Percentiles rank a stretch among this genome's conserved stretches.
Evolutionary conservation across 2,329 filamentous ascomycete genomes (phyloP).

Genomic region (Trichocomaceae sp.): DNA sequence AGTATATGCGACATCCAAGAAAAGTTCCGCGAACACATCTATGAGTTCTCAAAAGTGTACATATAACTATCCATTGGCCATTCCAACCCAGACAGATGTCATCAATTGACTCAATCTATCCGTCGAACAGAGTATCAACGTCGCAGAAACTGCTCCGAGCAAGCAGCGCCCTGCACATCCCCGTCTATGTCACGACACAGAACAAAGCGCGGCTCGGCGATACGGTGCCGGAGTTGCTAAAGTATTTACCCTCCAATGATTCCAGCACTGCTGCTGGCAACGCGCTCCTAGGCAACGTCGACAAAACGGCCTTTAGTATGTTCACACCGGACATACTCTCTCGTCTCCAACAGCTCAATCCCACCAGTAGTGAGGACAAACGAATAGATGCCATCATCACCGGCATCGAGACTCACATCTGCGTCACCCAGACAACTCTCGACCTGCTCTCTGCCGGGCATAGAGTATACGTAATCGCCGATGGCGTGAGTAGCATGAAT

Average conservation of each 20-base stretch:
- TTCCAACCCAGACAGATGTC: too few relatives aligned
- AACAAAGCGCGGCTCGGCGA: constrained; percentile 69
- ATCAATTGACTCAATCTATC: background rate
- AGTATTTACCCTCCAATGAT: constrained; percentile 27
- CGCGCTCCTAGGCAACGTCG: constrained; percentile 50
- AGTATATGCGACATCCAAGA: constrained; percentile 95
- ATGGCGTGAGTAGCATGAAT: constrained; percentile 86
- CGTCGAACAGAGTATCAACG: constrained; percentile 53
- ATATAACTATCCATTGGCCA: constrained; percentile 17
- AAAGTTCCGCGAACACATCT: constrained; percentile 76
- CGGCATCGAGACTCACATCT: constrained; percentile 91
- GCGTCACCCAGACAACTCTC: constrained; percentile 84
- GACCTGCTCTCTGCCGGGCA: constrained; percentile 72
- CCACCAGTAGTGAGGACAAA: background rate
- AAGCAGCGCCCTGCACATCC: constrained; percentile 50
- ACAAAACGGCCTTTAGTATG: constrained; percentile 94
- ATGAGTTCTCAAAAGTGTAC: constrained; percentile 77
- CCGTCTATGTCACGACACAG: constrained; percentile 82
- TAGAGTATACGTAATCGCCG: constrained; percentile 77
- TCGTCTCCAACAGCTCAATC: constrained; percentile 15
- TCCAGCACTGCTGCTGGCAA: background rate
- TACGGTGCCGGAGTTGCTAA: constrained; percentile 67
- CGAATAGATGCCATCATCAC: constrained; percentile 64
- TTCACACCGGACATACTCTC: constrained; percentile 60
- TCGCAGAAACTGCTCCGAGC: constrained; percentile 63